Conservation (phyloP, 345 rosid genomes). For the Firmiana major region DNA sequence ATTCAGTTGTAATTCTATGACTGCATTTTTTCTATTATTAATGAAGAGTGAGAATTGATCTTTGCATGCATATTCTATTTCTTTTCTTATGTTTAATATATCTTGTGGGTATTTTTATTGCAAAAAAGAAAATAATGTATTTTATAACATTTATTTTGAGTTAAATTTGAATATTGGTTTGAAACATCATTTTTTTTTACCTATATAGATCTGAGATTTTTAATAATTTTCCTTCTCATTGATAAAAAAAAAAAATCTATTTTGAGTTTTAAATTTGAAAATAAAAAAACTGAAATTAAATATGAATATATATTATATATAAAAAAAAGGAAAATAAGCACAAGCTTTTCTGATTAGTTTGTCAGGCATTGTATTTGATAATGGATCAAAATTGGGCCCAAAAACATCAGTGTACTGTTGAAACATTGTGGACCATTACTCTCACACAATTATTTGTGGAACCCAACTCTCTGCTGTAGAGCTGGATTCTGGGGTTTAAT, state of each 20-base stretch:
- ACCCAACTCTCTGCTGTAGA: background rate
- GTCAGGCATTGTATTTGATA: background rate
- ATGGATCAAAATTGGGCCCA: background rate
- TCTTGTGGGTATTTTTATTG: too few species aligned
- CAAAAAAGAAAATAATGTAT: background rate
- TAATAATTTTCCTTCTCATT: too few species aligned
- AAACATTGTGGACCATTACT: background rate
- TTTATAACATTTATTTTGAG: background rate
- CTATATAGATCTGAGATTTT: too few species aligned
- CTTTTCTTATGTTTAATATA: too few species aligned
- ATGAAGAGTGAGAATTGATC: background rate
- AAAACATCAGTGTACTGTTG: background rate
- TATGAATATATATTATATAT: too few species aligned
- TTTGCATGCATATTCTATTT: background rate
- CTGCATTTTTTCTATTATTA: background rate
- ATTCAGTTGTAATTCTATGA: background rate
- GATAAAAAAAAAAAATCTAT: too few species aligned
- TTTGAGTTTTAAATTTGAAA: background rate
- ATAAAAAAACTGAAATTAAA: background rate
- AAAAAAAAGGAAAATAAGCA: background rate
- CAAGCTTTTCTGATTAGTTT: background rate
- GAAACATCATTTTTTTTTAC: too few species aligned
- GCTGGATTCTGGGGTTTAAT: background rate
- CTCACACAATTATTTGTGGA: constrained; percentile 4
- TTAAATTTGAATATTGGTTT: background rate